These are phyloP conservation scores for Olyra latifolia DNA, from an alignment of 176 grass and related monocot genomes.

Conservation along the genomic window DNA sequence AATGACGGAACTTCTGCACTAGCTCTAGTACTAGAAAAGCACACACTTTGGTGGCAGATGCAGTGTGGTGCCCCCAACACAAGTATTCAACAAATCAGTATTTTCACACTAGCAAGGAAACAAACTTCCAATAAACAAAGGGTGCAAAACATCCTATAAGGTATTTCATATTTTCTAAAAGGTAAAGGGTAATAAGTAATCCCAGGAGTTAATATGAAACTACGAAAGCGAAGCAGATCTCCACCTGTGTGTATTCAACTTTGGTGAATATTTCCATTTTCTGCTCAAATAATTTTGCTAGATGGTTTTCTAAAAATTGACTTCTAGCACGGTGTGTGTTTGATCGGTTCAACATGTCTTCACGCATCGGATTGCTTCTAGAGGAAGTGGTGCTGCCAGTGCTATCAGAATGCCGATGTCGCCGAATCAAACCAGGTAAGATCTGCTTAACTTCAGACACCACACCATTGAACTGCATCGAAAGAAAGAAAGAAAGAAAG, in stretches of 20 bases:
- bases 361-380: conserved; percentile 84
- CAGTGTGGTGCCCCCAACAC: not conserved
- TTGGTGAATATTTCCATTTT: conserved; percentile 99
- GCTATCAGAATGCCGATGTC: conserved; percentile 92
- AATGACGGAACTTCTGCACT: not conserved
- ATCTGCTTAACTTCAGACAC: conserved; percentile 83
- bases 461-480: conserved; percentile 72
- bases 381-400: conserved; percentile 87
- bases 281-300: conserved; percentile 97
- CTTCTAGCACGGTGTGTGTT: conserved; percentile 82
- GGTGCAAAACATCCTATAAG: conserved; percentile 17
- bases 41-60: not conserved
- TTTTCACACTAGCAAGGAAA: conserved; percentile 9
- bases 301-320: conserved; percentile 98
- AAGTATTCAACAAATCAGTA: conserved; percentile 27
- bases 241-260: conserved; percentile 96
- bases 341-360: conserved; percentile 74
- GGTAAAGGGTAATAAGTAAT: conserved; percentile 3
- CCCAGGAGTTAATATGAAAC: conserved; percentile 4
- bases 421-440: conserved; percentile 78
- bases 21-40: not conserved
- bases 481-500: conserved; percentile 22
- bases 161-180: conserved; percentile 20
- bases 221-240: not conserved
- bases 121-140: conserved; percentile 18